Conservation (phyloP, 2,329 filamentous ascomycete genomes). For the Endoconidiophora laricicola region DNA sequence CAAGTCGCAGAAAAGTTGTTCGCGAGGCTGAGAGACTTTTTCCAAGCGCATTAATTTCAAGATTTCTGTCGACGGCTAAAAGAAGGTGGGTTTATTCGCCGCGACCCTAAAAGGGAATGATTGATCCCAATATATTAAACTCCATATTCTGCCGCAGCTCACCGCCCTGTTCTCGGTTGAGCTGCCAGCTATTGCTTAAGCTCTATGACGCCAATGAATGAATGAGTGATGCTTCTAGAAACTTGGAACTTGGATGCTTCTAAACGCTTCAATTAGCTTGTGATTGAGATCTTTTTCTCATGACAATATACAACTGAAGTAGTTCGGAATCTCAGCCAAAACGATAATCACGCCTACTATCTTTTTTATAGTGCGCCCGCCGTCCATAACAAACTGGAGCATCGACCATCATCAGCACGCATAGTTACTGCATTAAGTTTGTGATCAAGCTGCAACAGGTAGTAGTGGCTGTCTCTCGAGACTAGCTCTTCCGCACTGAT, state of each 20-base stretch:
- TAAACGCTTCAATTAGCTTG: no score
- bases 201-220: no score
- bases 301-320: no score
- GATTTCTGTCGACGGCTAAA: not conserved
- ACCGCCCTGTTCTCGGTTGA: conserved; percentile 10
- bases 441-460: no score
- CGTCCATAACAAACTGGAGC: no score
- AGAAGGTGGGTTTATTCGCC: not conserved
- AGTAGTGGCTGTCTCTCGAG: no score
- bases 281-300: no score
- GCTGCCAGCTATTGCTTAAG: conserved; percentile 5
- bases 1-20: not conserved
- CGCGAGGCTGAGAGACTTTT: conserved; percentile 9
- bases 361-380: no score
- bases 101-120: not conserved
- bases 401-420: no score
- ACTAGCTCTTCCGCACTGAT: not conserved
- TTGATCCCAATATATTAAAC: conserved; percentile 10
- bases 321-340: no score
- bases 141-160: conserved; percentile 13
- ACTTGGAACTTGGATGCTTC: not conserved
- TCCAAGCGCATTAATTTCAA: not conserved
- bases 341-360: no score
- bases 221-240: not conserved
- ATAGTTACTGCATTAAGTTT: no score